These are phyloP conservation scores for Monilinia fructicola DNA, from an alignment of 2,329 filamentous ascomycete genomes.

Conservation along the genomic window DNA sequence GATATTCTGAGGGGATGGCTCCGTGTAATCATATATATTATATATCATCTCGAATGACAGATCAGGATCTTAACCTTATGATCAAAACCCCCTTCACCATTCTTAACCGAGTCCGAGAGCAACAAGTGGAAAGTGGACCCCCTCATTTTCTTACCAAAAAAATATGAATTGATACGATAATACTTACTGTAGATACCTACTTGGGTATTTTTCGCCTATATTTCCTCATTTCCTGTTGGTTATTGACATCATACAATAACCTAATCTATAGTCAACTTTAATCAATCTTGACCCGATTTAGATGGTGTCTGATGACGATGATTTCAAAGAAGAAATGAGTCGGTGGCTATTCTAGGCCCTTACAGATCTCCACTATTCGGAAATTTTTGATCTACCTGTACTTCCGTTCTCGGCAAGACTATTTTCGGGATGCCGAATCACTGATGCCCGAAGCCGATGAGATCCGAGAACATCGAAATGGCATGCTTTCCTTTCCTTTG, in stretches of 20 bases:
- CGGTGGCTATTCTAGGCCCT: neutral
- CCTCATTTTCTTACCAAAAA: neutral
- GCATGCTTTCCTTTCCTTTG: conserved; percentile 6
- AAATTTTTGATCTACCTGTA: conserved; percentile 5
- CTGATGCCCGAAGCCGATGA: conserved; percentile 14
- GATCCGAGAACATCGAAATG: neutral
- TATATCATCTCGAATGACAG: conserved; percentile 15
- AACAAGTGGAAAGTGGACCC: neutral
- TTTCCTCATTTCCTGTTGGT: neutral
- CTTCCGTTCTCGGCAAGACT: conserved; percentile 3
- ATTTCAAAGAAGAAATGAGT: neutral
- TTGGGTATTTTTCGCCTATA: neutral
- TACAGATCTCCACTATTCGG: conserved; percentile 1
- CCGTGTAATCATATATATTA: neutral
- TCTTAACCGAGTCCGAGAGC: conserved; percentile 6
- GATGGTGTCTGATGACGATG: conserved; percentile 17
- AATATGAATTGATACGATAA: neutral
- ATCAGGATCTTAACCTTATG: conserved; percentile 5
- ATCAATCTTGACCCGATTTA: neutral
- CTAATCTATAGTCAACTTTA: neutral
- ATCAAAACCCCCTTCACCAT: conserved; percentile 18
- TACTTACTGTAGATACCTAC: conserved; percentile 6
- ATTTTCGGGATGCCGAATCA: conserved; percentile 21
- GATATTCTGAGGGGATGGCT: neutral
- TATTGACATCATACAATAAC: conserved; percentile 4